Percentiles rank a stretch among this genome's conserved stretches.
These are phyloP conservation scores for Penicillium sp. DNA, from an alignment of 2,329 filamentous ascomycete genomes.

Conservation along the genomic window DNA sequence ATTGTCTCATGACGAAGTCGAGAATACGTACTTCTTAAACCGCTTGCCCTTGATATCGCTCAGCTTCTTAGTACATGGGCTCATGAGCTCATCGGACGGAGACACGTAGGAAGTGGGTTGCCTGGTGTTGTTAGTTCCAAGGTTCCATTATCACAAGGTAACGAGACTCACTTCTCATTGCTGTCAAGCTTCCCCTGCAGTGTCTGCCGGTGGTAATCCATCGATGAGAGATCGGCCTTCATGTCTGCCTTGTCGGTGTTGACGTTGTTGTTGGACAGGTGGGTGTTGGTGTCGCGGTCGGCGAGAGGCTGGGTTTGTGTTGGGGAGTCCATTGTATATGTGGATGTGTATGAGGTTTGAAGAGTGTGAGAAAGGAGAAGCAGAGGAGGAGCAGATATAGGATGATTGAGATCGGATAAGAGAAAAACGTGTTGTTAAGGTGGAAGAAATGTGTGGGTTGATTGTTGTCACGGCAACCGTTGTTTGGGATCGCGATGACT, in stretches of 20 bases:
- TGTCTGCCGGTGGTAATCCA: slow-evolving; percentile 43
- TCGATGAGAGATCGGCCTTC: slow-evolving; percentile 34
- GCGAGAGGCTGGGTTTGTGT: slow-evolving; percentile 34
- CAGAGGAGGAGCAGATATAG: neutral
- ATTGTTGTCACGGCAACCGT: slow-evolving; percentile 41
- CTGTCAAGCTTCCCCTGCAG: slow-evolving; percentile 40
- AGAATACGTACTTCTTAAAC: slow-evolving; percentile 41
- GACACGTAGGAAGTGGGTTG: slow-evolving; percentile 42
- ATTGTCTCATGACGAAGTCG: neutral
- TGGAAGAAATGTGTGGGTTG: slow-evolving; percentile 25
- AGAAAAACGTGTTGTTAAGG: slow-evolving; percentile 25
- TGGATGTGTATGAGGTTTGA: neutral
- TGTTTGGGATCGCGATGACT: neutral
- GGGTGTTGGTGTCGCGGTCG: slow-evolving; percentile 42
- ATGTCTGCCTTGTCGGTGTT: slow-evolving; percentile 28
- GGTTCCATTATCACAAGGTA: neutral
- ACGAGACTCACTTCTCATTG: slow-evolving; percentile 35
- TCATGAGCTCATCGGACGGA: slow-evolving; percentile 48
- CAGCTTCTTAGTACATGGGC: slow-evolving; percentile 48
- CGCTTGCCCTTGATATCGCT: slow-evolving; percentile 48
- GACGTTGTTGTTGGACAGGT: slow-evolving; percentile 27
- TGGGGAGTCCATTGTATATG: slow-evolving; percentile 30
- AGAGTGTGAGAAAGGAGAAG: neutral
- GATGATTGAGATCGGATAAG: slow-evolving; percentile 19
- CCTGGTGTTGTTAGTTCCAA: slow-evolving; percentile 22